These are phyloP conservation scores for Coniferiporia sulphurascens DNA, from an alignment of 1,284 basidiomycete genomes.

Conservation along the genomic window DNA sequence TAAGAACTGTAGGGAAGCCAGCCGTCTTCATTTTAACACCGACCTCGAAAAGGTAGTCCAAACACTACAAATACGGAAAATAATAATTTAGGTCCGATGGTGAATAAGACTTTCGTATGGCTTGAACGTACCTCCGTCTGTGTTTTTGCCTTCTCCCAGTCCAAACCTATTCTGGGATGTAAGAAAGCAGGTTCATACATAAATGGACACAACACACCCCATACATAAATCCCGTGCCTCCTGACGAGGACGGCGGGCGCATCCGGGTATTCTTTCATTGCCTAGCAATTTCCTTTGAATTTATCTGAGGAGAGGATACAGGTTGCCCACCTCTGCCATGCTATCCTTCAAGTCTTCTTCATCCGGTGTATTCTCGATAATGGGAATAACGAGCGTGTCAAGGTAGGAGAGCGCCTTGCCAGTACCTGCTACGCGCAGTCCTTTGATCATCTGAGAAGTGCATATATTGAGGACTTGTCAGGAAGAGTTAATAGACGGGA, in stretches of 20 bases:
- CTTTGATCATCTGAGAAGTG: conserved; percentile 75
- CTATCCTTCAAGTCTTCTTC: conserved; percentile 83
- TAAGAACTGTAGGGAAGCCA: conserved; percentile 41
- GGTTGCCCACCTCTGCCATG: conserved; percentile 54
- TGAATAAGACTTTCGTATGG: background rate
- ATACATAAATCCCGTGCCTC: conserved; percentile 79
- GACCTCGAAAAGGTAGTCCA: conserved; percentile 85
- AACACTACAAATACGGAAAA: conserved; percentile 43
- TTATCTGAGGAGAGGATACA: background rate
- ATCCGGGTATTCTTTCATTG: conserved; percentile 74
- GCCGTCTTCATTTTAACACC: conserved; percentile 74
- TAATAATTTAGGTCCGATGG: conserved; percentile 5
- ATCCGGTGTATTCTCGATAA: conserved; percentile 84
- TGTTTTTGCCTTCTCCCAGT: conserved; percentile 87
- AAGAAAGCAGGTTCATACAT: background rate
- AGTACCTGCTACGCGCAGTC: conserved; percentile 70
- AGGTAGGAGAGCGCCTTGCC: conserved; percentile 72
- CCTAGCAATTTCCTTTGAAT: conserved; percentile 30
- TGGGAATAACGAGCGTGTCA: conserved; percentile 80
- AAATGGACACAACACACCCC: conserved; percentile 48
- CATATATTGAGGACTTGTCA: background rate
- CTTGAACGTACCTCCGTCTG: conserved; percentile 60
- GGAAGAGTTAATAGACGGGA: background rate
- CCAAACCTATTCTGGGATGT: conserved; percentile 41
- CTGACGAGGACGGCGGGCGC: conserved; percentile 78